Evolutionary conservation across 2,329 filamentous ascomycete species (phyloP).

Genomic region (Trichoderma koningii): DNA sequence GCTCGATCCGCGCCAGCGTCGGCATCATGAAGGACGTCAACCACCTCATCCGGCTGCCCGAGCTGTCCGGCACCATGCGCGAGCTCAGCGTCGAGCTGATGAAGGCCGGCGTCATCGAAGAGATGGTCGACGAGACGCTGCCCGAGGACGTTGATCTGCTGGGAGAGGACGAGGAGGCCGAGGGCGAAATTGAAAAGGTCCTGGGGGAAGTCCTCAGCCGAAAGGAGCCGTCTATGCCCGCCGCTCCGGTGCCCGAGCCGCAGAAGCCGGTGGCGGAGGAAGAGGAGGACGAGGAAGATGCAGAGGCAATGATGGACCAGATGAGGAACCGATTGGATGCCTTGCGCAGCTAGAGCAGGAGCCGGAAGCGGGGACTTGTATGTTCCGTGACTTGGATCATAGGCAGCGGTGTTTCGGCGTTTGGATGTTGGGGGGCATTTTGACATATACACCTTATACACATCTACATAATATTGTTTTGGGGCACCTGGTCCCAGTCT

Average conservation of each 20-base stretch:
- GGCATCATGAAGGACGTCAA: constrained; percentile 98
- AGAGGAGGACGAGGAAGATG: constrained; percentile 66
- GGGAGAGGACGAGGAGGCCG: constrained; percentile 74
- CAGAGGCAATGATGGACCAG: constrained; percentile 87
- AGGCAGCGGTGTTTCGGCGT: constrained; percentile 27
- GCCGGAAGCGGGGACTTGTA: constrained; percentile 3
- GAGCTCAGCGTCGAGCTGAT: constrained; percentile 85
- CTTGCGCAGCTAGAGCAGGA: constrained; percentile 68
- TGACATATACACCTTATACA: constrained; percentile 5
- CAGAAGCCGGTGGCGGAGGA: constrained; percentile 54
- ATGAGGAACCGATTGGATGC: constrained; percentile 93
- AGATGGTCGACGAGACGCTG: constrained; percentile 88
- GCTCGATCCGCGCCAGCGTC: constrained; percentile 80
- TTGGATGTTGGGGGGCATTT: constrained; percentile 10
- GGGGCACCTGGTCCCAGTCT: constrained; percentile 4
- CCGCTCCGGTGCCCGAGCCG: constrained; percentile 57
- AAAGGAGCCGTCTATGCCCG: constrained; percentile 61
- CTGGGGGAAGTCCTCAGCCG: constrained; percentile 85
- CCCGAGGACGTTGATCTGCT: constrained; percentile 73
- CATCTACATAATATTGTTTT: not conserved
- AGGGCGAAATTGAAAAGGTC: constrained; percentile 87
- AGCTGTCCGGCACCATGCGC: constrained; percentile 85
- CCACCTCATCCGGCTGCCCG: constrained; percentile 76
- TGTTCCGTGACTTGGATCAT: constrained; percentile 22
- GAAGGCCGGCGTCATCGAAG: constrained; percentile 95